Conservation (phyloP, 2,329 filamentous ascomycete genomes). For the Fusarium virguliforme region DNA sequence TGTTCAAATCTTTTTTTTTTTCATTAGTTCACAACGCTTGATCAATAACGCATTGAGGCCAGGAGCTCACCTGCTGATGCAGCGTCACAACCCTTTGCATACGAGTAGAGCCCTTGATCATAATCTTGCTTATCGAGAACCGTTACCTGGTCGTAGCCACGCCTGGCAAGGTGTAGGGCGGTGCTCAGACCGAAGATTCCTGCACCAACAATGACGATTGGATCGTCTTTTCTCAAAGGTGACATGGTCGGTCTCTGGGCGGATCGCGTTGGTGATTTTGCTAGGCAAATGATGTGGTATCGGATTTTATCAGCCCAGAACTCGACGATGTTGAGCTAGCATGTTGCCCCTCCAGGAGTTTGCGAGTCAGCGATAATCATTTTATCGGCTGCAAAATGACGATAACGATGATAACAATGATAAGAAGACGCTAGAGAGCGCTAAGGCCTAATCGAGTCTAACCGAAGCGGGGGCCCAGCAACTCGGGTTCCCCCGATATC, state of each 20-base stretch:
- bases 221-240: slow-evolving; percentile 17
- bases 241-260: slow-evolving; percentile 4
- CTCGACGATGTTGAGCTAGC: neutral
- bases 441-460: neutral
- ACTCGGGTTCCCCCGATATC: slow-evolving; percentile 33
- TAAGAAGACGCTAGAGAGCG: neutral
- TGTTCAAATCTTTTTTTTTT: slow-evolving; percentile 55
- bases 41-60: neutral
- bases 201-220: slow-evolving; percentile 33
- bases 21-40: neutral
- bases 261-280: neutral
- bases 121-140: slow-evolving; percentile 66
- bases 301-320: neutral
- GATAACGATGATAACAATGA: neutral
- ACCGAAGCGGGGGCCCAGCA: slow-evolving; percentile 1
- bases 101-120: slow-evolving; percentile 59
- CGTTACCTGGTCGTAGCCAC: slow-evolving; percentile 64
- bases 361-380: slow-evolving; percentile 6
- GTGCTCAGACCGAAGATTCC: slow-evolving; percentile 56
- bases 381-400: neutral
- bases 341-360: neutral
- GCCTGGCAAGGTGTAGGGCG: slow-evolving; percentile 51
- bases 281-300: neutral
- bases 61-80: slow-evolving; percentile 59
- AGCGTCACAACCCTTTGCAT: slow-evolving; percentile 57